Base-by-base conservation (phyloP, 2,329 filamentous ascomycete genomes). In the Fusarium metavorans region DNA sequence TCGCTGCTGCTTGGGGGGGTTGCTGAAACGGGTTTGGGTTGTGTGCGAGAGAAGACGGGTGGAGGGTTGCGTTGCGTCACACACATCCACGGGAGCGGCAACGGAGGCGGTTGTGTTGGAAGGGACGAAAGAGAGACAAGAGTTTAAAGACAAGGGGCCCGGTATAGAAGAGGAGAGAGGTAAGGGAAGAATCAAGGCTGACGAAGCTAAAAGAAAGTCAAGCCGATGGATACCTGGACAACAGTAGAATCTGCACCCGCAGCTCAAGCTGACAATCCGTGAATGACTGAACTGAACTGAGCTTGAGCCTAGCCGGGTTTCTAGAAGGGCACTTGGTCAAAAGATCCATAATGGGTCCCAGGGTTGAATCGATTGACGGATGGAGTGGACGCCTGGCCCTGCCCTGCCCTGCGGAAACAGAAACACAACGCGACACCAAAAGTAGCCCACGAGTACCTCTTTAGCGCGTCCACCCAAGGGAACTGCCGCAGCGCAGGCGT, bases 21-120 rank as follows among this genome's bases (percentile, higher is more conserved):
- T 63, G 60, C 73, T 73, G 66, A 65, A 73, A 67, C 61, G 65
- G 66, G 58, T 57, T 52, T 50, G 64, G 66, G 45, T 45, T 64
- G 60, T 41, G 68, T 64, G 69, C 57, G 68, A 20, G 43, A 32
- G 61, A 60, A 56, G 37, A 61, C 50, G 66, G 41, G 64, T 67
- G 58, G 57, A 69, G 68, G 34, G 76, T 50, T 50, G 25, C 23
- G 43, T 75, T 75, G 76, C 74, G 76, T 77, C 70, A 77, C 76
- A 76, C 67, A 68, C 67, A 71, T 52, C 48, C 65, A 63, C 65
- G 68, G 63, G 68, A 72, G 70, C 69, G 70, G 66, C 61, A 74
- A 62, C 41, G 68, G 68, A 73, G 67, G 45, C 63, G 68, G 63
- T 60, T 69, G 57, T 58, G 62, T 69, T 67, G 45, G 69, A 67